phyloP scores from a whole-genome alignment of 805 yeast species.

The Blastobotrys attinorum region DNA sequence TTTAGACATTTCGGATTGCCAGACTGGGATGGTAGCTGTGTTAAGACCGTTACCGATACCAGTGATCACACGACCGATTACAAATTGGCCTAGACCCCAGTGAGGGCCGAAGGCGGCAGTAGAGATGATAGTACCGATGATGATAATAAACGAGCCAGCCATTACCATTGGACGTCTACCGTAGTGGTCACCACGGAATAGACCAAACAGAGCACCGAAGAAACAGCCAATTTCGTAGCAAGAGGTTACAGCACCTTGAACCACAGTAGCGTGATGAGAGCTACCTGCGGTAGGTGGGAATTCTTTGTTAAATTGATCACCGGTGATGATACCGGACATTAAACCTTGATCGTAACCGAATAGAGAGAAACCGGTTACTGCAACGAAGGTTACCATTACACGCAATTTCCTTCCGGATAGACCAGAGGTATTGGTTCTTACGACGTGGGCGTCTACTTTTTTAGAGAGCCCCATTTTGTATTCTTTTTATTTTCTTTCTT shows the following conservation, averaged over 20 bases:
- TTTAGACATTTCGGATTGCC: conserved; percentile 70
- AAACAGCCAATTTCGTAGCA: conserved; percentile 67
- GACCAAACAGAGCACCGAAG: conserved; percentile 61
- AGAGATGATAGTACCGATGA: conserved; percentile 57
- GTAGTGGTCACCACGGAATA: conserved; percentile 49
- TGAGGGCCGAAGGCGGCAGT: conserved; percentile 30
- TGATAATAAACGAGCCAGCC: conserved; percentile 46
- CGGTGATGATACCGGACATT: conserved; percentile 40
- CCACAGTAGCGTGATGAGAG: conserved; percentile 43
- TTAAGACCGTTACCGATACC: conserved; percentile 73
- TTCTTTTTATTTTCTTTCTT: too few relatives aligned
- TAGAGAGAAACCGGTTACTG: conserved; percentile 57
- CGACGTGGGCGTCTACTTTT: too few relatives aligned
- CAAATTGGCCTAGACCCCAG: conserved; percentile 53
- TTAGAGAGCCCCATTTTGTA: too few relatives aligned
- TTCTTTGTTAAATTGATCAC: conserved; percentile 54
- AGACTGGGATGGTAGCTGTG: conserved; percentile 74
- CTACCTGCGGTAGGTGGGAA: conserved; percentile 44
- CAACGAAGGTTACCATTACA: conserved; percentile 44
- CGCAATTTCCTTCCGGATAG: conserved; percentile 47
- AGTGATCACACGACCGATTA: conserved; percentile 63
- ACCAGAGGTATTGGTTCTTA: conserved; percentile 44
- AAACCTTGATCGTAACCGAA: conserved; percentile 80
- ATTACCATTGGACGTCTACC: conserved; percentile 63
- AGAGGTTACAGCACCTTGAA: conserved; percentile 56